Base-by-base conservation (phyloP, 805 yeast species). In the Torulaspora gathmanii region DNA sequence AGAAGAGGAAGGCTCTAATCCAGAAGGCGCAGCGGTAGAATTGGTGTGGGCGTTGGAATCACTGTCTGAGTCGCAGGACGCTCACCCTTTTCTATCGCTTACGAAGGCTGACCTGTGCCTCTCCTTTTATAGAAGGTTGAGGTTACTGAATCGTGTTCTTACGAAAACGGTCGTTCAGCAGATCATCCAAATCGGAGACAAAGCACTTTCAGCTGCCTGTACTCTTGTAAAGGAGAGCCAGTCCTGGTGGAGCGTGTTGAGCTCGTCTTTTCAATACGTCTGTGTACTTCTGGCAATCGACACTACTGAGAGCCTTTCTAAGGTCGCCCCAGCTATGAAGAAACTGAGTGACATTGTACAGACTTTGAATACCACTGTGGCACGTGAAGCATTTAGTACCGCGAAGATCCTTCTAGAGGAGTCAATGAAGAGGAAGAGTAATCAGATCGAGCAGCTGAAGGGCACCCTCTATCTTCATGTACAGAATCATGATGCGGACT, bases 211-310 rank as follows among this genome's bases (percentile, higher is more conserved):
- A 9, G 46, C 49, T 16, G 45, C 40, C 3, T 22, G 20, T 13
- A 45, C 33, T 7, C 49, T 48, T 20, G 44, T 45, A 4, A 36
- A 42, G 34, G 20, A 23, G 11, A 31, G 41, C 17, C 44, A 41
- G n/a, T 9, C 45, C n/a, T 48, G 52, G 52, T 48, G 52, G 52
- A 45, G 42, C 42, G 52, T 42, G 10, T 29, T 48, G 35, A 45
- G 52, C 33, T 37, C 52, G 12, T 22, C 44, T 12, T 48, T 48
- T 25, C 52, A 48, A 27, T 48, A 48, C 17, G 33, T 45, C 16
- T 48, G 52, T 36, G 46, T 46, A 7, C 46, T 48, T 19, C 49
- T 48, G 15, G 52, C 52, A 8, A 48, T 48, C 15, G 49, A 48
- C 25, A 37, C 52, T 3, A 36, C 46, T 23, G 49, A 48, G 15